Base-by-base conservation (phyloP, 202 grass and related monocot genomes). In the Setaria viridis region DNA sequence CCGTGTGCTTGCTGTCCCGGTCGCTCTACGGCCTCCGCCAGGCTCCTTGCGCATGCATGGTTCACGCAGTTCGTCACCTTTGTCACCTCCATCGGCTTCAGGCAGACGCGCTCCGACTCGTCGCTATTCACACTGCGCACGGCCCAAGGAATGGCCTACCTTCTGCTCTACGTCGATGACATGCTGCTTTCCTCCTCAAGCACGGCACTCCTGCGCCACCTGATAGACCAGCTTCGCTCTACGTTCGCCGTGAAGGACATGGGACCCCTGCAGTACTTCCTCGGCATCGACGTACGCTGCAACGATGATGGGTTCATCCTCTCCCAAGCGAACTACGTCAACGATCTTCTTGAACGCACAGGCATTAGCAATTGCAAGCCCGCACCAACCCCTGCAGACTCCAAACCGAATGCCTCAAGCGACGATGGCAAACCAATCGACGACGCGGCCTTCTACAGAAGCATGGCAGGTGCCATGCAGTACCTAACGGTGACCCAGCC, bases 181-280 rank as follows among this genome's bases (percentile, higher is more conserved):
- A 67, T 67, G 32, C 19, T 67, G 0, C 34, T 67, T 0, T 11
- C 16, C 0, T 14, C 34, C 0, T 67, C 34, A 0, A 9, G 14
- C 1, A 0, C 0, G 0, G 14, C 0, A 0, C 34, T 67, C 0
- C 16, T 67, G 0, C 64, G 5, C 0, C 2, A 3, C 1, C 1
- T 67, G 6, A 9, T 39, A 9, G 0, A 0, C 64, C 7, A 7
- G 0, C 34, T 67, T 0, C 4, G 6, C 0, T 5, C 6, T 0
- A 34, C 2, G 0, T 66, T 66, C 5, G 29, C 63, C 0, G 1
- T 66, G 4, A 66, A 34, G 14, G 63, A 66, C 12, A 37, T 66
- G 32, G 63, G 63, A 0, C 21, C 11, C 1, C 0, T 66, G 4
- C 10, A 7, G 1, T 66, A 37, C 63, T 66, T 66, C n/a, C 30